A percentile compares a stretch with the other conserved stretches of the same genome.
Evolutionary conservation across 2,329 filamentous ascomycete genomes (phyloP).

Genomic region (Curvularia eragrostidis): DNA sequence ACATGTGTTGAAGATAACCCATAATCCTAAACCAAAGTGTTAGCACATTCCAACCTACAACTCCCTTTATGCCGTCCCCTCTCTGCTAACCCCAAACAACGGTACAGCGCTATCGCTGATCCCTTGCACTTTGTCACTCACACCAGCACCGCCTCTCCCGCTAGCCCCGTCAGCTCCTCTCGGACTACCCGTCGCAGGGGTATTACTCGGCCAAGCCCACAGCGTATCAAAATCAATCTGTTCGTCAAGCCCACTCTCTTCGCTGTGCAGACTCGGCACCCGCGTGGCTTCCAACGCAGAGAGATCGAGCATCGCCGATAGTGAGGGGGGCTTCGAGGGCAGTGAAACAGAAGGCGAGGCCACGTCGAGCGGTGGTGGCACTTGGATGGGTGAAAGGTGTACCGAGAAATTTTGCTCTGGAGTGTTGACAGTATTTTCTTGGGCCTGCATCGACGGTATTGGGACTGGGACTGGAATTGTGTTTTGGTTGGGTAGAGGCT

Average conservation of each 20-base stretch:
- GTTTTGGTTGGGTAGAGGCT: not conserved
- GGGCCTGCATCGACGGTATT: not conserved
- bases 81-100: conserved; percentile 39
- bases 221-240: conserved; percentile 53
- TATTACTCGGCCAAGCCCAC: conserved; percentile 51
- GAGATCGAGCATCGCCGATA: conserved; percentile 49
- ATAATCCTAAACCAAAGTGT: not conserved
- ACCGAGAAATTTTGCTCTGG: conserved; percentile 33
- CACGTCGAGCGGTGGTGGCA: conserved; percentile 23
- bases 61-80: not conserved
- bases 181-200: conserved; percentile 43
- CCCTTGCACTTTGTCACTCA: conserved; percentile 38
- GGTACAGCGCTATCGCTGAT: conserved; percentile 20
- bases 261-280: conserved; percentile 42
- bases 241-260: conserved; percentile 48
- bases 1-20: not conserved
- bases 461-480: not conserved
- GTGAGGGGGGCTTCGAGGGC: conserved; percentile 31
- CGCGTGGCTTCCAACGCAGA: conserved; percentile 45
- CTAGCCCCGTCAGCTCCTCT: conserved; percentile 10
- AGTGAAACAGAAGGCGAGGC: conserved; percentile 15
- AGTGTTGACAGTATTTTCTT: conserved; percentile 16
- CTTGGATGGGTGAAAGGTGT: conserved; percentile 41
- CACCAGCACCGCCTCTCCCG: not conserved
- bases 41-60: not conserved